Evolutionary conservation across 345 rosid genomes (phyloP).

Genomic region (Acer yangbiense): DNA sequence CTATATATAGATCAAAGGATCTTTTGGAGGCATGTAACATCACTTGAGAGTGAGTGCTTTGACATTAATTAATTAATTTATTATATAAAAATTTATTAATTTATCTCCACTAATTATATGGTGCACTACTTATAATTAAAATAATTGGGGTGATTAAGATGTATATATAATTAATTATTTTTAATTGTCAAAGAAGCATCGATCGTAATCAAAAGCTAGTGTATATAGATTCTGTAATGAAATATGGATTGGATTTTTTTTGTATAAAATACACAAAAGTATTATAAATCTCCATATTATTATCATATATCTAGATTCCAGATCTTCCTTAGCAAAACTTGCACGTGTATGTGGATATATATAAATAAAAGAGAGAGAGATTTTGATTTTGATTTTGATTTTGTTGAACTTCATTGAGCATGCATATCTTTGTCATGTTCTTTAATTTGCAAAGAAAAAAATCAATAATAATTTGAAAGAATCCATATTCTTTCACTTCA

Average conservation of each 20-base stretch:
- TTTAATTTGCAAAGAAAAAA: background rate
- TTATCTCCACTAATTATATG: slow-evolving; percentile 1
- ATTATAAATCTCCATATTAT: background rate
- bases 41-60: slow-evolving; percentile 27
- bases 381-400: too few relatives aligned
- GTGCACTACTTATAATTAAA: background rate
- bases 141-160: background rate
- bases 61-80: background rate
- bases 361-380: too few relatives aligned
- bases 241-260: slow-evolving; percentile 5
- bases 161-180: background rate
- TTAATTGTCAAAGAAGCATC: slow-evolving; percentile 17
- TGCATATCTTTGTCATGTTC: background rate
- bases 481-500: background rate
- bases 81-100: background rate
- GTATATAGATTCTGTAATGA: background rate
- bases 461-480: background rate
- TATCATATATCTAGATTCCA: background rate
- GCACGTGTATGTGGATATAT: slow-evolving; percentile 6
- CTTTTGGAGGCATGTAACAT: slow-evolving; percentile 27
- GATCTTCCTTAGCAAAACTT: background rate
- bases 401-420: background rate
- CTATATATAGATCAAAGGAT: slow-evolving; percentile 8
- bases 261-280: background rate
- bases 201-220: background rate